A percentile compares a stretch with the other conserved stretches of the same genome.
phyloP scores from a whole-genome alignment of 208 protist genomes.

The Leishmania gerbilli region DNA sequence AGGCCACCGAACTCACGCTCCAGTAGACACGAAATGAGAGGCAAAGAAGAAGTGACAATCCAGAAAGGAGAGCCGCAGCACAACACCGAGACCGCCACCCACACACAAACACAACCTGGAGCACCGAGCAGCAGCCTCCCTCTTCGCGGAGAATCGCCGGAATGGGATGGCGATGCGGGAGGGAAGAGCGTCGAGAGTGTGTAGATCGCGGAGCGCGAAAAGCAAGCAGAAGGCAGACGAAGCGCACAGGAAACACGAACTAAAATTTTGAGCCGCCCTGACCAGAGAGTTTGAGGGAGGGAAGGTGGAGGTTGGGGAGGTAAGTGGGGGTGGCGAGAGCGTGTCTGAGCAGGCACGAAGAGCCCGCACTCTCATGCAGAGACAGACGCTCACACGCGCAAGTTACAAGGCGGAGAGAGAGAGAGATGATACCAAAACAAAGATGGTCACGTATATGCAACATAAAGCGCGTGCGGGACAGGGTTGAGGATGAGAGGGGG shows the following conservation, averaged over 20 bases:
- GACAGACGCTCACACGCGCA: neutral
- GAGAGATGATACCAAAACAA: neutral
- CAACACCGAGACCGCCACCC: no score
- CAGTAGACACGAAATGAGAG: no score
- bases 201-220: neutral
- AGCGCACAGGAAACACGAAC: no score
- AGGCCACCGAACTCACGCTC: no score
- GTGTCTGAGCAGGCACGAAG: neutral
- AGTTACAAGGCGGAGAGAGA: no score
- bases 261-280: no score
- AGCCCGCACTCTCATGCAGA: neutral
- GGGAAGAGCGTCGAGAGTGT: neutral
- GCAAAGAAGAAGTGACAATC: no score
- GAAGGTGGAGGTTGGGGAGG: neutral
- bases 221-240: no score
- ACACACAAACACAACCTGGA: neutral
- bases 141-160: neutral
- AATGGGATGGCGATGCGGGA: neutral
- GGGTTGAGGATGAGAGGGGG: neutral
- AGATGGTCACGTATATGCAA: neutral
- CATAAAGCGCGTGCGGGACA: neutral
- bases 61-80: no score
- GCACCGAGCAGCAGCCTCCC: neutral
- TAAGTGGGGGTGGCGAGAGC: neutral
- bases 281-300: no score